Evolutionary conservation across 495 filamentous ascomycete species (phyloP), one percentile per base, ranked within the genome.

Genomic region (Copromyces sp.): DNA sequence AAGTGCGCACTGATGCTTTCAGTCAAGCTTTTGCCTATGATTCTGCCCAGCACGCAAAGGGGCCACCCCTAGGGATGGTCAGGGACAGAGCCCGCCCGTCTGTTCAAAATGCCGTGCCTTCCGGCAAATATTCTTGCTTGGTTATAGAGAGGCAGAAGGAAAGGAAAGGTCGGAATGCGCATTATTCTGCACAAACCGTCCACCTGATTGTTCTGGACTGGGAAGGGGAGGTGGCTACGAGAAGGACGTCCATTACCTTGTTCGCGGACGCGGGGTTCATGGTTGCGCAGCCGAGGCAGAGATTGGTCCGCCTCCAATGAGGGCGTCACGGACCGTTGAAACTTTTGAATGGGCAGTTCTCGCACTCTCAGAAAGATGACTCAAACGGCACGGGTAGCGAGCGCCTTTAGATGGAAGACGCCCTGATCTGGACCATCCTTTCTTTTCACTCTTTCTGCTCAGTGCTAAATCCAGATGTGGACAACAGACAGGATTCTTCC

Each of bases 61-160:
- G 61, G 20, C 2, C 4, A 3, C 35, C 35, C 35, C 24, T 77
- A 53, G 75, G 75, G 3, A 20, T 17, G 6, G 69, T 75, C 40
- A 53, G 45, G 17, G 76, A 77, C 53, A 42, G 76, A 44, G 71
- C 75, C 45, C 73, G 75, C 20, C 17, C 74, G 41, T 74, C 74
- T 47, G 35, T 37, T 37, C 42, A 73, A 9, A 74, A 69, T 45
- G 75, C 74, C 9, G 40, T 77, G 6, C 42, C 61, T 6, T 40
- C 70, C 1, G 74, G 74, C 0, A 45, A 29, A 17, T 75, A 72
- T 44, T 6, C 12, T 4, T 72, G 72, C 32, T 47, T 75, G 39
- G 72, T 74, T 8, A 42, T 75, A 17, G 69, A 72, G 47, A 72
- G 73, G 17, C 29, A 70, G 12, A 69, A n/a, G 44, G 38, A 32